phyloP scores from a whole-genome alignment of 352 stramenopile species.

The Thalassiosira hispida region DNA sequence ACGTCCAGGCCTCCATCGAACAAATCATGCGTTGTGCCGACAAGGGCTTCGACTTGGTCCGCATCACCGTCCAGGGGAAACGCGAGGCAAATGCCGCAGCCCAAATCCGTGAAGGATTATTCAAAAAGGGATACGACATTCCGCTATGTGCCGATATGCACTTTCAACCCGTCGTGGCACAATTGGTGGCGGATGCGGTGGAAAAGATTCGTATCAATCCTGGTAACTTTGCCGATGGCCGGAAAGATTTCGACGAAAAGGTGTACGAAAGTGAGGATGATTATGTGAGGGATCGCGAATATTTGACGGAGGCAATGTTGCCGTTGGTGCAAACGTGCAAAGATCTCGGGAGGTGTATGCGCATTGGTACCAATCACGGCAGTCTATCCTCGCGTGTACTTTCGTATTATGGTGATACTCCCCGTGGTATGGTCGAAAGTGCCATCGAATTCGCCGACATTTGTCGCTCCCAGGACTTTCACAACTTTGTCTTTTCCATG shows the following conservation, averaged over 20 bases:
- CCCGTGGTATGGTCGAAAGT: conserved; percentile 88
- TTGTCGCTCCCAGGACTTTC: conserved; percentile 86
- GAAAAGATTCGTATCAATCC: conserved; percentile 91
- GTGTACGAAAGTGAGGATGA: conserved; percentile 87
- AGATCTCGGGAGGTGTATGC: conserved; percentile 86
- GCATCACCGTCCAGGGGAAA: conserved; percentile 87
- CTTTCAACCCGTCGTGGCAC: conserved; percentile 86
- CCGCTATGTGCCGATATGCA: conserved; percentile 90
- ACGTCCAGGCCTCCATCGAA: conserved; percentile 87
- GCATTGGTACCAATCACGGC: conserved; percentile 90
- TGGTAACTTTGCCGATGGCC: conserved; percentile 89
- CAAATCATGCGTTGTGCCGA: conserved; percentile 86
- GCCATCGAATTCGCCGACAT: conserved; percentile 89
- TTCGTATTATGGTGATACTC: conserved; percentile 89
- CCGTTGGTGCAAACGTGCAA: conserved; percentile 89
- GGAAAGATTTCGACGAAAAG: conserved; percentile 87
- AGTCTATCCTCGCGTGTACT: conserved; percentile 87
- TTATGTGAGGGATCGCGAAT: conserved; percentile 82
- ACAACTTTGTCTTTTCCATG: conserved; percentile 92
- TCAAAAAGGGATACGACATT: conserved; percentile 86
- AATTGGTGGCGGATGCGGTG: conserved; percentile 86
- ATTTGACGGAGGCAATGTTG: conserved; percentile 85
- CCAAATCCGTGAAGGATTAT: conserved; percentile 85
- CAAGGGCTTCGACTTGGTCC: conserved; percentile 86
- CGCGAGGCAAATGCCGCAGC: conserved; percentile 82